Percentiles rank a stretch among this genome's conserved stretches.
Evolutionary conservation across 176 grass and related monocot species (phyloP).

Genomic region (Areca catechu): DNA sequence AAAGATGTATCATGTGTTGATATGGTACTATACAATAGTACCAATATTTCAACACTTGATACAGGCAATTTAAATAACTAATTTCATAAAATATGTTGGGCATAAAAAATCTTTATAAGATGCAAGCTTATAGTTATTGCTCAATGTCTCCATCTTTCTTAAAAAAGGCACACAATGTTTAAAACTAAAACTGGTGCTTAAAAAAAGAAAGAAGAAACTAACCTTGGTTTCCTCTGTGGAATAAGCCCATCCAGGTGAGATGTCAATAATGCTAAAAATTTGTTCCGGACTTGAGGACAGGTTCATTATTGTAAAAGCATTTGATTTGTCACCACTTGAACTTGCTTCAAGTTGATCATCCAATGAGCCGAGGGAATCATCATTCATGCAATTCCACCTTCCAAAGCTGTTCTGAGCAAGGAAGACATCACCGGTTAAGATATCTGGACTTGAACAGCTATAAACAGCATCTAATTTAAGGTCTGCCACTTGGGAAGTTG

Average conservation of each 20-base stretch:
- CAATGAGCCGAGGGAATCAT: slow-evolving; percentile 28
- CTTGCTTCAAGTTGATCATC: slow-evolving; percentile 20
- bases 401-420: slow-evolving; percentile 44
- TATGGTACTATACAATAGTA: too few relatives aligned
- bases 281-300: slow-evolving; percentile 16
- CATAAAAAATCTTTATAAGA: too few relatives aligned
- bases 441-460: slow-evolving; percentile 15
- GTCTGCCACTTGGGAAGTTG: slow-evolving; percentile 30
- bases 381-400: slow-evolving; percentile 50
- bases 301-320: neutral
- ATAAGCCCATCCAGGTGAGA: slow-evolving; percentile 85
- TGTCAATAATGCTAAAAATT: slow-evolving; percentile 62
- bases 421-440: slow-evolving; percentile 28
- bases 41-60: too few relatives aligned
- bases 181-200: too few relatives aligned
- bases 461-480: slow-evolving; percentile 18
- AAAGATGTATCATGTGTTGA: too few relatives aligned
- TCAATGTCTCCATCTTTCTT: too few relatives aligned
- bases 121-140: too few relatives aligned
- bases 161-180: too few relatives aligned
- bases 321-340: neutral
- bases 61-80: too few relatives aligned
- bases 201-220: slow-evolving; percentile 1
- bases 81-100: too few relatives aligned
- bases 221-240: slow-evolving; percentile 77